Conservation (phyloP, 2,329 filamentous ascomycete genomes). For the Trichoderma arundinaceum region DNA sequence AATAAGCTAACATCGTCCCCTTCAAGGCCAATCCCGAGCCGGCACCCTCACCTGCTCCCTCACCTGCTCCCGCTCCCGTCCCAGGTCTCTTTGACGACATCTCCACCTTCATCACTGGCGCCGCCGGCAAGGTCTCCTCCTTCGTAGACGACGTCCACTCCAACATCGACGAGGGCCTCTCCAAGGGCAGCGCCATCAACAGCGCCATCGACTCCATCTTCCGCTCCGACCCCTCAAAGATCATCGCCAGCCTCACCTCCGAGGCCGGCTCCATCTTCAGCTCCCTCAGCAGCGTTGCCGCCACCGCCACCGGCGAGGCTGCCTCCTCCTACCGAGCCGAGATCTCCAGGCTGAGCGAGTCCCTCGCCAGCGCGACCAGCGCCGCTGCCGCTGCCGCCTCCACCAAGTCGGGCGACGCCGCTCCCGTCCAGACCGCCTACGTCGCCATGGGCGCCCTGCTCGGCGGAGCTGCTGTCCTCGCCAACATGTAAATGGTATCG, state of each 20-base stretch:
- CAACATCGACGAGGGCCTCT: slow-evolving; percentile 24
- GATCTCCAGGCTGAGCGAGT: slow-evolving; percentile 35
- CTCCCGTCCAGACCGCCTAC: slow-evolving; percentile 49
- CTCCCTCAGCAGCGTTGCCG: slow-evolving; percentile 36
- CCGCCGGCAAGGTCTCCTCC: slow-evolving; percentile 24
- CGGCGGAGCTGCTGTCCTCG: slow-evolving; percentile 53
- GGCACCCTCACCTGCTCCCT: slow-evolving; percentile 27
- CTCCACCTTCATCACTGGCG: slow-evolving; percentile 30
- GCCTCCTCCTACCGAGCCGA: slow-evolving; percentile 37
- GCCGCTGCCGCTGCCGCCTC: slow-evolving; percentile 34
- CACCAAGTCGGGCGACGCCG: slow-evolving; percentile 35
- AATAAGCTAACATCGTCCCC: not conserved
- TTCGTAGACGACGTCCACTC: slow-evolving; percentile 18
- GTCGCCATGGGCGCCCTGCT: slow-evolving; percentile 54
- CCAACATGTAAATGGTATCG: slow-evolving; percentile 48
- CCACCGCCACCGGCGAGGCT: slow-evolving; percentile 35
- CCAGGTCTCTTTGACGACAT: slow-evolving; percentile 32
- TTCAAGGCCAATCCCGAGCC: not conserved
- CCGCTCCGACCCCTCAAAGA: slow-evolving; percentile 31
- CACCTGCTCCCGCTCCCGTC: slow-evolving; percentile 30
- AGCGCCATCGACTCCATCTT: slow-evolving; percentile 25
- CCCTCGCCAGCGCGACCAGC: slow-evolving; percentile 33
- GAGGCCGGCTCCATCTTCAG: slow-evolving; percentile 38
- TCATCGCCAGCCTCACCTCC: slow-evolving; percentile 32
- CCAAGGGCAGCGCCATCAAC: slow-evolving; percentile 27